phyloP scores from a whole-genome alignment of 2,329 filamentous ascomycete genomes.

The Cercospora zeina region DNA sequence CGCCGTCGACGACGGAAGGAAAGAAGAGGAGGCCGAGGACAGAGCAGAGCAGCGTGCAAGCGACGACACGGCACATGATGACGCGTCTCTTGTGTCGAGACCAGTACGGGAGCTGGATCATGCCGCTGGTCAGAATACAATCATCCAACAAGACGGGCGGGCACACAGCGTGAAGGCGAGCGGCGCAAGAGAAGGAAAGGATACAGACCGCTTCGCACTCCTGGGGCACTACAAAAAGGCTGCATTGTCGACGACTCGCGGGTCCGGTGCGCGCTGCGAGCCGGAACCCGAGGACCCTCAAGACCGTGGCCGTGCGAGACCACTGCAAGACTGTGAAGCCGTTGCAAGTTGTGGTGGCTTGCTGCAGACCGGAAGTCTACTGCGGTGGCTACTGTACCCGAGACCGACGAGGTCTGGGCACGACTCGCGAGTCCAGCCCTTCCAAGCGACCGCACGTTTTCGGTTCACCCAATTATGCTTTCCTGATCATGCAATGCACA shows the following conservation, averaged over 20 bases:
- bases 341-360: constrained; percentile 8
- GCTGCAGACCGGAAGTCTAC: neutral
- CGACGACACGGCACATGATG: neutral
- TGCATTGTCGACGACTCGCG: constrained; percentile 1
- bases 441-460: neutral
- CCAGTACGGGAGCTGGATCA: constrained; percentile 8
- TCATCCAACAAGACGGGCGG: neutral
- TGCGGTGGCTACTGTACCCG: no score
- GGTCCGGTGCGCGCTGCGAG: neutral
- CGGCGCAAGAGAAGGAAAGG: neutral
- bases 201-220: neutral
- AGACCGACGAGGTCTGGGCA: neutral
- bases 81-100: constrained; percentile 7
- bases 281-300: constrained; percentile 3
- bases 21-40: neutral
- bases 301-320: neutral
- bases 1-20: neutral
- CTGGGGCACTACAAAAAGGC: neutral
- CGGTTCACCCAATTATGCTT: neutral
- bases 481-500: neutral
- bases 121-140: neutral
- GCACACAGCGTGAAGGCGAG: neutral
- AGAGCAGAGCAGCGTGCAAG: neutral
- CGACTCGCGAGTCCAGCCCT: neutral
- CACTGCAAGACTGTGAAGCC: no score